A percentile compares a stretch with the other conserved stretches of the same genome.
These are phyloP conservation scores for Macaranga tanarius DNA, from an alignment of 441 rosid genomes.

Conservation along the genomic window DNA sequence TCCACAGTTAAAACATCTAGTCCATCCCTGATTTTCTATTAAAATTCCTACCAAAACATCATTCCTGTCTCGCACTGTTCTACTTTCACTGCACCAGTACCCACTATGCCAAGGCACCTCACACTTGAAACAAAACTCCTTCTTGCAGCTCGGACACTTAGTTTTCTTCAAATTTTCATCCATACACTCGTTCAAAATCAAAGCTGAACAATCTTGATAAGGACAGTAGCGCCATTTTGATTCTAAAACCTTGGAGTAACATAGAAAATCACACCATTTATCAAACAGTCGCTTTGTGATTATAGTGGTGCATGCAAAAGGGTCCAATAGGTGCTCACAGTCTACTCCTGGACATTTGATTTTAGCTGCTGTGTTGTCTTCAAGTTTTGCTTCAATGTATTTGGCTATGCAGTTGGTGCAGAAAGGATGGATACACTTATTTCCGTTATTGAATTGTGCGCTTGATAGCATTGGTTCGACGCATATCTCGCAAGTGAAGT, in stretches of 20 bases:
- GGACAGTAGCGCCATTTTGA: constrained; percentile 23
- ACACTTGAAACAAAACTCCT: constrained; percentile 24
- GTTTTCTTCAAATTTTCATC: constrained; percentile 13
- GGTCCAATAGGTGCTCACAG: constrained; percentile 7
- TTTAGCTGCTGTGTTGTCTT: neutral
- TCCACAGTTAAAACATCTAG: constrained; percentile 23
- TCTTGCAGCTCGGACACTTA: constrained; percentile 25
- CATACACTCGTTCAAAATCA: constrained; percentile 24
- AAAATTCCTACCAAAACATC: constrained; percentile 23
- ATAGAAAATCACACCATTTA: constrained; percentile 25
- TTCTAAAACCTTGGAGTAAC: constrained; percentile 6
- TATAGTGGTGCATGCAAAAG: constrained; percentile 15
- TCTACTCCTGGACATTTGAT: constrained; percentile 20
- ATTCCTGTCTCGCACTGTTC: constrained; percentile 14
- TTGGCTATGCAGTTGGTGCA: constrained; percentile 26
- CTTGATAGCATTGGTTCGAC: constrained; percentile 12
- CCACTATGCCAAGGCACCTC: constrained; percentile 29
- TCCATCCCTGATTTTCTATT: constrained; percentile 22
- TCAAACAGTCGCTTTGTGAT: constrained; percentile 10
- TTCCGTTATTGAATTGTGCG: constrained; percentile 19
- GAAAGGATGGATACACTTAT: constrained; percentile 22
- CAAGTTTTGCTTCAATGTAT: constrained; percentile 19
- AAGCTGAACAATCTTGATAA: constrained; percentile 17
- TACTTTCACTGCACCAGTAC: constrained; percentile 18
- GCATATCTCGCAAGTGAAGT: constrained; percentile 28